Conservation (phyloP, 106 monocot species). For the Iris macrosiphon region DNA sequence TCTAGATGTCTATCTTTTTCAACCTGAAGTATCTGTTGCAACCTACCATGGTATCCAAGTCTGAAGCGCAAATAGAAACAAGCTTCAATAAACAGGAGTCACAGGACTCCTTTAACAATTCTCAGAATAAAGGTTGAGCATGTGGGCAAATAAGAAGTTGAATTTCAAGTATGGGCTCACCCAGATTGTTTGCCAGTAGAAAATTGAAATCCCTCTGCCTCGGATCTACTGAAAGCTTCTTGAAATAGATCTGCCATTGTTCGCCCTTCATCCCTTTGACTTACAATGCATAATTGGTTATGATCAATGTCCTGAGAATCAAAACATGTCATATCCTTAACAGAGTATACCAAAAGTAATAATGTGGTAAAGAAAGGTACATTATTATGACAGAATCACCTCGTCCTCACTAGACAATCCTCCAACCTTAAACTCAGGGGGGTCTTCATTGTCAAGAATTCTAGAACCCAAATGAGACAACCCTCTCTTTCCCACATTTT, state of each 20-base stretch:
- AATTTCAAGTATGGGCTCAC: constrained; percentile 18
- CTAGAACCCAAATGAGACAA: constrained; percentile 24
- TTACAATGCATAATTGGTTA: constrained; percentile 14
- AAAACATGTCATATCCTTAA: constrained; percentile 1
- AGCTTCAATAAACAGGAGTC: too few relatives aligned
- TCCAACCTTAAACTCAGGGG: constrained; percentile 31
- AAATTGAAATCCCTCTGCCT: constrained; percentile 6
- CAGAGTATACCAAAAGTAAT: not conserved
- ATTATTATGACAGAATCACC: constrained; percentile 15
- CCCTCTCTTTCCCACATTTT: constrained; percentile 26
- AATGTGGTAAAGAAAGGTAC: not conserved
- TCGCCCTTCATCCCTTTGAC: constrained; percentile 29
- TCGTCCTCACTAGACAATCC: constrained; percentile 61
- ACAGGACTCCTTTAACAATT: too few relatives aligned
- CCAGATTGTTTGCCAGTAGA: constrained; percentile 17
- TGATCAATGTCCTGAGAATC: constrained; percentile 35
- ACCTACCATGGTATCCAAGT: constrained; percentile 52
- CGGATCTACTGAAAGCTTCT: constrained; percentile 44
- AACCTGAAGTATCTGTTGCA: constrained; percentile 63
- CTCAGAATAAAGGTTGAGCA: not conserved
- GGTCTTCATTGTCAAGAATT: constrained; percentile 40
- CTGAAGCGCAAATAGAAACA: constrained; percentile 14
- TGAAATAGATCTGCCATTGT: constrained; percentile 87
- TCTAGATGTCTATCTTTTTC: constrained; percentile 62
- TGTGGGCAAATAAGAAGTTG: not conserved